Conservation (phyloP, 2,329 filamentous ascomycete species). For the Aspergillus sergii region DNA sequence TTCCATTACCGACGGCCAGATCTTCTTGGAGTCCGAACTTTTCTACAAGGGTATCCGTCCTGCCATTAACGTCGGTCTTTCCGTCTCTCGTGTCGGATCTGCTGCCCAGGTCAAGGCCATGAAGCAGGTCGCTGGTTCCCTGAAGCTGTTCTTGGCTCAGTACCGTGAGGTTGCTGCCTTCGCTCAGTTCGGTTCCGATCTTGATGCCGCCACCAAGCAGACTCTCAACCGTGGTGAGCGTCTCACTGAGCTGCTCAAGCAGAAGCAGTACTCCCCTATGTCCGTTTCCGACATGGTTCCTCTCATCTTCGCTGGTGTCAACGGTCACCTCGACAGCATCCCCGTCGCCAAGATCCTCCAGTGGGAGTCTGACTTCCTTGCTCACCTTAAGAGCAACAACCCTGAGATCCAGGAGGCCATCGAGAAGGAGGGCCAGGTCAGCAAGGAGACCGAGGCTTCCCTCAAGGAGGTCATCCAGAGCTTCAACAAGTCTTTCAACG, state of each 20-base stretch:
- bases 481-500: conserved; percentile 93
- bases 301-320: conserved; percentile 98
- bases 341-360: conserved; percentile 88
- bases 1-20: conserved; percentile 99
- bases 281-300: conserved; percentile 99
- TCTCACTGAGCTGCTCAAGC: conserved; percentile 97
- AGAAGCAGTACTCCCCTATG: conserved; percentile 99
- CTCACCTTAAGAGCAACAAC: conserved; percentile 91
- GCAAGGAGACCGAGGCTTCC: conserved; percentile 77
- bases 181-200: conserved; percentile 99
- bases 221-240: conserved; percentile 97
- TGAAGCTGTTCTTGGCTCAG: conserved; percentile 99
- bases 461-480: conserved; percentile 69
- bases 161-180: conserved; percentile 99
- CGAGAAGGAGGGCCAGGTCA: conserved; percentile 92
- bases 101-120: conserved; percentile 99
- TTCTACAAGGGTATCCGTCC: conserved; percentile 99
- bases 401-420: conserved; percentile 79
- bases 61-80: conserved; percentile 99
- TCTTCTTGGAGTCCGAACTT: conserved; percentile 98
- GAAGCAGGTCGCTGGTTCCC: conserved; percentile 99
- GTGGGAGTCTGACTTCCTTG: conserved; percentile 94
- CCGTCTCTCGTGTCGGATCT: conserved; percentile 99
- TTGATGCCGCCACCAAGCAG: conserved; percentile 98
- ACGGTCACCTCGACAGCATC: conserved; percentile 86